Conservation (phyloP, 305 asterid genomes). For the Fraxinus dipetala region DNA sequence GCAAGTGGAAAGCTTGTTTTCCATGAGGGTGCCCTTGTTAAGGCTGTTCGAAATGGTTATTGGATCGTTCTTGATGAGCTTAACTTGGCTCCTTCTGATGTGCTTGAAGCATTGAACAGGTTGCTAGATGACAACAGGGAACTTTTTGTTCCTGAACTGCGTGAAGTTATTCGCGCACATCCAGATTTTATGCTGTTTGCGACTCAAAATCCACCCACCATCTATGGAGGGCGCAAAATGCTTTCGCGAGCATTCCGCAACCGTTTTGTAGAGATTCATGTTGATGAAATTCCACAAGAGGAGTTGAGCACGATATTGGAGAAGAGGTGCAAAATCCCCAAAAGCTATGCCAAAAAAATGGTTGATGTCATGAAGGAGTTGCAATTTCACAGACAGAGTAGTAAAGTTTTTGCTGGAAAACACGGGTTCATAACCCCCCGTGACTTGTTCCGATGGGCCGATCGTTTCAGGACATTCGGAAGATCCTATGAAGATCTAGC, state of each 20-base stretch:
- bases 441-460: slow-evolving; percentile 97
- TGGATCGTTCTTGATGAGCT: slow-evolving; percentile 99
- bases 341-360: slow-evolving; percentile 75
- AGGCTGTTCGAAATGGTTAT: slow-evolving; percentile 86
- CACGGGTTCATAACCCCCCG: slow-evolving; percentile 98
- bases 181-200: slow-evolving; percentile 93
- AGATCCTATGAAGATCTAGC: slow-evolving; percentile 72
- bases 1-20: slow-evolving; percentile 82
- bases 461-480: slow-evolving; percentile 57
- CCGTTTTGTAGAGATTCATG: slow-evolving; percentile 98
- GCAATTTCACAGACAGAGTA: slow-evolving; percentile 87
- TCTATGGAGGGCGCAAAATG: slow-evolving; percentile 94
- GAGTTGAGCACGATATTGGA: slow-evolving; percentile 78
- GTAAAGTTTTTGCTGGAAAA: slow-evolving; percentile 94
- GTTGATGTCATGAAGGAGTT: slow-evolving; percentile 88
- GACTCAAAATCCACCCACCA: slow-evolving; percentile 94
- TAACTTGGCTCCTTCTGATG: slow-evolving; percentile 99
- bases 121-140: slow-evolving; percentile 95
- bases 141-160: slow-evolving; percentile 86
- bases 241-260: slow-evolving; percentile 98
- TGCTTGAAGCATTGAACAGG: slow-evolving; percentile 91
- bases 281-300: slow-evolving; percentile 91
- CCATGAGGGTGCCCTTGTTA: slow-evolving; percentile 91
- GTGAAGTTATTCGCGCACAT: slow-evolving; percentile 79
- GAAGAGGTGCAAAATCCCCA: slow-evolving; percentile 63